Evolutionary conservation across 2,329 filamentous ascomycete species (phyloP), one percentile per base, ranked within the genome.

Genomic region (Dactylellina drechsleri): DNA sequence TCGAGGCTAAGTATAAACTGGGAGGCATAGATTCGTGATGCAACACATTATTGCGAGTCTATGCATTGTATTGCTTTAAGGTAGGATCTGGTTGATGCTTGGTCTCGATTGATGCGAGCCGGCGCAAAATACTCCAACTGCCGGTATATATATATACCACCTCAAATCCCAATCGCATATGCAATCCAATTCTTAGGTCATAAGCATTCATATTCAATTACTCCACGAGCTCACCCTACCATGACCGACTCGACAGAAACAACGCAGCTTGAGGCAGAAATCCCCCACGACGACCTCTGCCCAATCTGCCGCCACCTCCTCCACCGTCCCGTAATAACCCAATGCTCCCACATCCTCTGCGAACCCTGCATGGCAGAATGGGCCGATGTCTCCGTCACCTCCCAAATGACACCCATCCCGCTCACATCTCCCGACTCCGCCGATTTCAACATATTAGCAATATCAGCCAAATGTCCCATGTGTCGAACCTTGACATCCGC

Each of bases 381-480:
- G 83, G 83, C 83, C 1, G 82, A 83, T 23, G 80, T 82, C 0
- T 84, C 82, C 0, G 78, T 82, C 3, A 79, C 80, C 1, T 79
- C 80, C 7, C 81, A 82, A 20, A 82, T 84, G 77, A 80, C 81
- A 4, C 81, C 83, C 45, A 80, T 82, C 26, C 78, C 82, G 73
- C 81, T 84, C 45, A 79, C 83, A 71, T 36, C 31, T 10, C 81
- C 82, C 54, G 77, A 80, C 40, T 77, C 76, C 67, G 16, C 61
- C 13, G 77, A 77, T 76, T 80, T 73, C 67, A 80, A 50, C 73
- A 78, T 10, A 65, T 23, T 66, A 18, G 77, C 2, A 76, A 78
- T 84, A 45, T 81, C 83, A 68, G 82, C 82, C 1, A 80, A 81
- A 28, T 84, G 84, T 76, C 84, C 84, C 12, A 84, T 85, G 83